A percentile compares a stretch with the other conserved stretches of the same genome.
Evolutionary conservation across 208 protist genomes (phyloP).

Genomic region (Acanthamoeba royreba): DNA sequence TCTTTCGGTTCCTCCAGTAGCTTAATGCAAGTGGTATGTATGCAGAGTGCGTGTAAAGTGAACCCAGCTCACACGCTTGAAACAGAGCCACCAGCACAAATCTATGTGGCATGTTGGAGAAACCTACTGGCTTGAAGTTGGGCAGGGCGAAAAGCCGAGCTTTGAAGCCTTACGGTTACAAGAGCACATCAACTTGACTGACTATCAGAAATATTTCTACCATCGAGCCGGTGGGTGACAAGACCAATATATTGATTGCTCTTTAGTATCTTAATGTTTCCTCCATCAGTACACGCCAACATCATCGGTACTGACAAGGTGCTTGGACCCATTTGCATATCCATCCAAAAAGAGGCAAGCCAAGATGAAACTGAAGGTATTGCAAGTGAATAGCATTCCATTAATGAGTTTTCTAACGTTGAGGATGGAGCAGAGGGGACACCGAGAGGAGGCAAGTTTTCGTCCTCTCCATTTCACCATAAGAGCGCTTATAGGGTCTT

Average conservation of each 20-base stretch:
- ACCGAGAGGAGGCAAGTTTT: too few species aligned
- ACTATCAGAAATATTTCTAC: not conserved
- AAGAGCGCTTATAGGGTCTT: not conserved
- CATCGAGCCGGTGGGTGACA: not conserved
- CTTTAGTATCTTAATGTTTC: not conserved
- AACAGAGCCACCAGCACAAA: not conserved
- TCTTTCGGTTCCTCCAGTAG: too few species aligned
- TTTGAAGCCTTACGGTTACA: not conserved
- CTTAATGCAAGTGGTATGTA: not conserved
- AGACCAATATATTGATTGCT: not conserved
- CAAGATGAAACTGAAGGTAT: not conserved
- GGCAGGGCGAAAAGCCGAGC: not conserved
- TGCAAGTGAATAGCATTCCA: not conserved
- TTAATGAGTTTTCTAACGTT: too few species aligned
- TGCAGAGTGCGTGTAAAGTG: not conserved
- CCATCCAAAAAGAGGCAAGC: not conserved
- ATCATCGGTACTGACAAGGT: not conserved
- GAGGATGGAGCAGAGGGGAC: too few species aligned
- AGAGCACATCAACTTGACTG: not conserved
- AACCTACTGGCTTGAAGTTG: not conserved
- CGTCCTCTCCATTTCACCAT: not conserved
- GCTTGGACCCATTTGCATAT: not conserved
- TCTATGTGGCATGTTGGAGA: not conserved
- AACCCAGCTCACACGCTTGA: too few species aligned
- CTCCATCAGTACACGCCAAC: not conserved